Base-by-base conservation (phyloP, 305 asterid species). In the Ajuga reptans region DNA sequence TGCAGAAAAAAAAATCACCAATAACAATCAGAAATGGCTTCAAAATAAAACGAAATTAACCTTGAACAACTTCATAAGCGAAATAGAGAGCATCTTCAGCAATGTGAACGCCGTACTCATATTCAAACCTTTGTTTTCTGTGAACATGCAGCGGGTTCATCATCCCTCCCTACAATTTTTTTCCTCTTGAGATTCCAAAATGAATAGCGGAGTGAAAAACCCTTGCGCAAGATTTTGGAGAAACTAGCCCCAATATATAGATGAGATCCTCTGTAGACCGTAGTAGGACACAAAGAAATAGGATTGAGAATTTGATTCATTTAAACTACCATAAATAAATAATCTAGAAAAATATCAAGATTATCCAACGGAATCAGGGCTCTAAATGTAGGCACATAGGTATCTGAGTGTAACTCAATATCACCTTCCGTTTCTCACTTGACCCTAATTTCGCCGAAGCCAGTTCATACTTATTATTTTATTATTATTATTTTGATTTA, bases 161-260 rank as follows among this genome's bases (percentile, higher is more conserved):
- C 66, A n/a, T 14, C 36, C 36, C 59, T 15, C 10, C 7, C 59
- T 3, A 21, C 62, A 3, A 36, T 27, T 29, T 27, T 6, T 14
- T 12, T 16, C 6, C 16, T 8, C 49, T 24, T 58, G 4, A 0
- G 8, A 37, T 15, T 6, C 16, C 15, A 45, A 10, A 14, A 21
- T 1, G 6, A 21, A 61, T 5, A 60, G 0, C 24, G 21, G 27
- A 41, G 53, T 18, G 21, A 41, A 59, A 39, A 59, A 59, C 66
- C 66, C 66, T 59, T 2, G 9, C 16, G 45, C 66, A 29, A 39
- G 64, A 60, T 60, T 60, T 60, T 39, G 66, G 66, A 39, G 18
- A 60, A 60, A 37, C 64, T 12, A 4, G 5, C 17, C 6, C 50
- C 1, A 4, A 49, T 14, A 14, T 14, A 14, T 7, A 37, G 15